Evolutionary conservation across 805 yeast species (phyloP), one percentile per base, ranked within the genome.

Genomic region (Ogataea pilisensis): DNA sequence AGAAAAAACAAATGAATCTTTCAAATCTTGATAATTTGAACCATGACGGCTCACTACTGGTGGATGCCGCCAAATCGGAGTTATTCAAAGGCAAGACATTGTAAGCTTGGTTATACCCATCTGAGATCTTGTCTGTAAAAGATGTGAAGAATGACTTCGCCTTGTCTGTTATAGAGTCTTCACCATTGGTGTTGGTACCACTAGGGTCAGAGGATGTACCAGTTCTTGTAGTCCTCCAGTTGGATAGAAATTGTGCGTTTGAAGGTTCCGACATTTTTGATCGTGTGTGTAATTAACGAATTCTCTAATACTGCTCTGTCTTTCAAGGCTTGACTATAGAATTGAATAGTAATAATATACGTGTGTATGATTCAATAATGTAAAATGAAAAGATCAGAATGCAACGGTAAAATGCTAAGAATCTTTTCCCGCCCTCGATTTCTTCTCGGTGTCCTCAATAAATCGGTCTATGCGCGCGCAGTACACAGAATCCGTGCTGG

Each of bases 21-120:
- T 93, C 99, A 60, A 90, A 77, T 44, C 95, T 68, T 9, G 93
- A 78, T 29, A 85, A 56, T 42, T 68, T 70, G 54, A 84, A 85
- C 95, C 95, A 86, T 18, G 78, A 64, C 1, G 95, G 95, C 53
- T 86, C 93, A 50, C 74, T 72, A 35, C 59, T 63, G 49, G 74
- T 73, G 35, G 59, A 62, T 31, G 63, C 54, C 17, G 54, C 64
- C 14, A 72, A 51, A 43, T 76, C 81, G 41, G 71, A 72, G 48
- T 75, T 77, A 30, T 79, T 72, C 18, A 81, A 57, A 0, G 95
- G 95, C 25, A 86, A 64, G 35, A 82, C 68, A 33, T 73, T 70
- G 57, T 85, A 85, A 8, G 84, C 72, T 45, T 77, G 77, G 46
- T 76, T 79, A 26, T 63, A 58, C 2, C 65, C 57, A 16, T 51